Evolutionary conservation across 768 basidiomycete species (phyloP).

Genomic region (Hemileccinum rubropunctum): DNA sequence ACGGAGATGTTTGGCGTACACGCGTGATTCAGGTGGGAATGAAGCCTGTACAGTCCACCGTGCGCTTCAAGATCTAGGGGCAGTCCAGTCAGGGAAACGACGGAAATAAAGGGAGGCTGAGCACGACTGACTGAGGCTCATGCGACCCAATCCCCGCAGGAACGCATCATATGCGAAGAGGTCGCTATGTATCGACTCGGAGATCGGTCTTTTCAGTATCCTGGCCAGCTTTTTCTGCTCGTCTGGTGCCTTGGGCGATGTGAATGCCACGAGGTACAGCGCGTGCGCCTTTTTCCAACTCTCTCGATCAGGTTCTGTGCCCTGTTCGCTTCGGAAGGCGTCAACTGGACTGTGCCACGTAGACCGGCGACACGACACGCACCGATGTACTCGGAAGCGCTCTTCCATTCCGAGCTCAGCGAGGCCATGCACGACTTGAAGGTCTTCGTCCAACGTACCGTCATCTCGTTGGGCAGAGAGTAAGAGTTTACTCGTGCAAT

Average conservation of each 20-base stretch:
- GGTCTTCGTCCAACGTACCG: conserved; percentile 37
- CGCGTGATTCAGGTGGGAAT: conserved; percentile 85
- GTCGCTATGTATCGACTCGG: conserved; percentile 48
- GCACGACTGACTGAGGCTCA: conserved; percentile 68
- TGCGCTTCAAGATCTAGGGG: conserved; percentile 74
- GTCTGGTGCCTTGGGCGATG: conserved; percentile 44
- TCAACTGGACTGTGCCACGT: too few relatives aligned
- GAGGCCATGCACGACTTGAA: conserved; percentile 54
- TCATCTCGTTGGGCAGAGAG: conserved; percentile 50
- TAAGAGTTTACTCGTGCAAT: conserved; percentile 62
- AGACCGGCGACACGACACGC: not conserved
- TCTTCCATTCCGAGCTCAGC: conserved; percentile 81
- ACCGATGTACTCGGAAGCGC: conserved; percentile 38
- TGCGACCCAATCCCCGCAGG: conserved; percentile 67
- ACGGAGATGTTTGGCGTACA: conserved; percentile 80
- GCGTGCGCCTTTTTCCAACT: conserved; percentile 67
- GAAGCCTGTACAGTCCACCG: conserved; percentile 81
- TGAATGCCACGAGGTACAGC: conserved; percentile 61
- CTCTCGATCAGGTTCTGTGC: conserved; percentile 55
- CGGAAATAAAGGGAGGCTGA: not conserved
- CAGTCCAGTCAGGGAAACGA: conserved; percentile 1
- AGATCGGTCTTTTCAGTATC: conserved; percentile 49
- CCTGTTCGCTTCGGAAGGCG: conserved; percentile 27
- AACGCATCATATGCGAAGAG: conserved; percentile 80
- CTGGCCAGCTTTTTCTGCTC: conserved; percentile 59